A percentile compares a stretch with the other conserved stretches of the same genome.
Conservation (phyloP, 371 early-diverging fungal species). For the Mortierella sp. region DNA sequence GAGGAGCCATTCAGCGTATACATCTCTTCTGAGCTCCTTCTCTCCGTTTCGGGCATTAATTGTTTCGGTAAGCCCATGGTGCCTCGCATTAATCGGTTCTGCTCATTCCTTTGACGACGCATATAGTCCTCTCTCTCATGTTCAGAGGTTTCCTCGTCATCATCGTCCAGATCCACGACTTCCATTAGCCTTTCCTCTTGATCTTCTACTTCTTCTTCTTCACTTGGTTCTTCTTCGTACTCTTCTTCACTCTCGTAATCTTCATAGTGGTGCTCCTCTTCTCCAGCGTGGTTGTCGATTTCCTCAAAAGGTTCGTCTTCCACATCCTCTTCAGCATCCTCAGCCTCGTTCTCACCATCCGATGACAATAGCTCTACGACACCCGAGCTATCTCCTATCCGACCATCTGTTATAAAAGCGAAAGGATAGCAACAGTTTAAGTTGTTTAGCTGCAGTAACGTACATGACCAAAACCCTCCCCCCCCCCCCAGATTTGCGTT, state of each 20-base stretch:
- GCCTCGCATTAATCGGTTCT: background rate
- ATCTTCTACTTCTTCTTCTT: constrained; percentile 6
- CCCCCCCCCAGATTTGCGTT: too few species aligned
- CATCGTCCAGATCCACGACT: background rate
- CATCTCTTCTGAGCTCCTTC: background rate
- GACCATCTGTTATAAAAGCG: background rate
- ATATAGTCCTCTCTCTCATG: background rate
- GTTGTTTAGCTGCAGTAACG: too few species aligned
- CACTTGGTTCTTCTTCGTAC: background rate
- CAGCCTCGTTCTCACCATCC: constrained; percentile 12
- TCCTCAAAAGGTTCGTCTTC: background rate
- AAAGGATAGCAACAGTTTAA: background rate
- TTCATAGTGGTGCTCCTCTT: constrained; percentile 3
- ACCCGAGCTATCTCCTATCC: background rate
- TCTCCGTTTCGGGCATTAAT: background rate
- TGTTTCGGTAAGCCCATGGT: background rate
- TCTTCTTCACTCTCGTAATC: constrained; percentile 2
- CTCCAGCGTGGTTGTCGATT: too few species aligned
- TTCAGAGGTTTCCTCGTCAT: too few species aligned
- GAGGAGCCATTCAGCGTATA: background rate
- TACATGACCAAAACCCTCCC: too few species aligned
- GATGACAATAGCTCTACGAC: constrained; percentile 31
- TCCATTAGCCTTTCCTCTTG: constrained; percentile 6
- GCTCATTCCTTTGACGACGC: background rate
- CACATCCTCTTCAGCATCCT: constrained; percentile 3